A percentile compares a stretch with the other conserved stretches of the same genome.
These are phyloP conservation scores for Botrytis cinerea DNA, from an alignment of 2,329 filamentous ascomycete genomes.

Conservation along the genomic window DNA sequence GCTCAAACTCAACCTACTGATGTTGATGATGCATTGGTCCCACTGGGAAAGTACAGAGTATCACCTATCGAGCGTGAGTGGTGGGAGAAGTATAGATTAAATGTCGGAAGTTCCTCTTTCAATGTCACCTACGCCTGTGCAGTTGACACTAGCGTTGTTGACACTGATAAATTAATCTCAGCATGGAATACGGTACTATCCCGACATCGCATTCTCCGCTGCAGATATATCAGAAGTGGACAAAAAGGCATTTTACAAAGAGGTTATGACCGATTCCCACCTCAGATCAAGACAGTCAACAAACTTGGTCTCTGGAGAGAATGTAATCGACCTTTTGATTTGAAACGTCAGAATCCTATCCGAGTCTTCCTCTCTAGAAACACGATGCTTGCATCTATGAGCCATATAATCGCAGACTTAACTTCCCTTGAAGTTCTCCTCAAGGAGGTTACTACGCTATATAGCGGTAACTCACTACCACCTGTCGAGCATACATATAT, in stretches of 20 bases:
- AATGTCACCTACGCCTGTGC: constrained; percentile 37
- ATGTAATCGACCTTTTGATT: constrained; percentile 36
- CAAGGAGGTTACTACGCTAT: constrained; percentile 35
- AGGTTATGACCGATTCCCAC: constrained; percentile 18
- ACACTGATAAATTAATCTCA: constrained; percentile 29
- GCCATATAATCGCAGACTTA: constrained; percentile 43
- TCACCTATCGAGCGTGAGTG: constrained; percentile 27
- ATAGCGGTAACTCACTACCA: constrained; percentile 26
- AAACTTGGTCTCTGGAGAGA: constrained; percentile 27
- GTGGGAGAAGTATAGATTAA: constrained; percentile 20
- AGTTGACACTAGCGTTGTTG: constrained; percentile 22
- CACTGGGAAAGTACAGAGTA: constrained; percentile 9
- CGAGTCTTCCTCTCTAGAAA: constrained; percentile 36
- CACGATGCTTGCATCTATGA: constrained; percentile 35
- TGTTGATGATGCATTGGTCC: background rate
- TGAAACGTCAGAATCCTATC: constrained; percentile 34
- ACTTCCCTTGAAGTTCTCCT: constrained; percentile 40
- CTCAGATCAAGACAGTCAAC: constrained; percentile 17
- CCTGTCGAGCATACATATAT: constrained; percentile 17
- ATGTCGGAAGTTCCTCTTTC: constrained; percentile 33
- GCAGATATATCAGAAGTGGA: constrained; percentile 21
- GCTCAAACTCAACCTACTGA: background rate
- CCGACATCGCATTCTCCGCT: constrained; percentile 25
- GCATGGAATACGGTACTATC: constrained; percentile 34
- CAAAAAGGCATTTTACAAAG: constrained; percentile 3